These are phyloP conservation scores for Apophysomyces elegans DNA, from an alignment of 371 early-diverging fungal species.

Conservation along the genomic window DNA sequence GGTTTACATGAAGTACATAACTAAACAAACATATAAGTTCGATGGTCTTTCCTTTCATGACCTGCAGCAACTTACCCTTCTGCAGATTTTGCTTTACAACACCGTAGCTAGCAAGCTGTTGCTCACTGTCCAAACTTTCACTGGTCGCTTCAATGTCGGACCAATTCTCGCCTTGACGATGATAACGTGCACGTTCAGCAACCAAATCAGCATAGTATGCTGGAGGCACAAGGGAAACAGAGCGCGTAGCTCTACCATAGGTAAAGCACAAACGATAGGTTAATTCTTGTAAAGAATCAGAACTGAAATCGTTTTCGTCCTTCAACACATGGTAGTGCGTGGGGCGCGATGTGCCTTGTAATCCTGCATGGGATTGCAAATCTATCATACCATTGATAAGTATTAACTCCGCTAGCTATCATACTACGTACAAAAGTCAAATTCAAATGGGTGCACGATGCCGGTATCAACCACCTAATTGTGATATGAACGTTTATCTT, in stretches of 20 bases:
- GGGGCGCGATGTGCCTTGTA: slow-evolving; percentile 89
- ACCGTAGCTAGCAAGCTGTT: slow-evolving; percentile 35
- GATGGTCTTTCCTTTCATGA: slow-evolving; percentile 3
- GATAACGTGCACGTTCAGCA: slow-evolving; percentile 79
- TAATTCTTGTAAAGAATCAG: slow-evolving; percentile 76
- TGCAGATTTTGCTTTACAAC: slow-evolving; percentile 43
- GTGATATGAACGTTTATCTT: not conserved
- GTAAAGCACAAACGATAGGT: slow-evolving; percentile 87
- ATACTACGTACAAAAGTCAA: slow-evolving; percentile 70
- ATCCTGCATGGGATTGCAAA: slow-evolving; percentile 85
- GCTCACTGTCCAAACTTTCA: slow-evolving; percentile 32
- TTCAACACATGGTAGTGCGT: slow-evolving; percentile 83
- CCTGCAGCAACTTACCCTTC: slow-evolving; percentile 25
- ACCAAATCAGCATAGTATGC: slow-evolving; percentile 91
- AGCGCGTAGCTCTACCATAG: slow-evolving; percentile 81
- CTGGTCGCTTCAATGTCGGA: slow-evolving; percentile 35
- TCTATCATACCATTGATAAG: slow-evolving; percentile 20
- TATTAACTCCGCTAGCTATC: slow-evolving; percentile 33
- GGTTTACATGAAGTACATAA: slow-evolving; percentile 30
- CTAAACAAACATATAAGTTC: not conserved
- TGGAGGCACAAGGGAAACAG: slow-evolving; percentile 80
- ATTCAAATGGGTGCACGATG: slow-evolving; percentile 77
- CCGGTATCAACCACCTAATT: slow-evolving; percentile 70
- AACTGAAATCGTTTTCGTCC: slow-evolving; percentile 80
- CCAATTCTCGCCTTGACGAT: slow-evolving; percentile 53